Base-by-base conservation (phyloP, 805 yeast genomes). In the Ogataea trehalophila region DNA sequence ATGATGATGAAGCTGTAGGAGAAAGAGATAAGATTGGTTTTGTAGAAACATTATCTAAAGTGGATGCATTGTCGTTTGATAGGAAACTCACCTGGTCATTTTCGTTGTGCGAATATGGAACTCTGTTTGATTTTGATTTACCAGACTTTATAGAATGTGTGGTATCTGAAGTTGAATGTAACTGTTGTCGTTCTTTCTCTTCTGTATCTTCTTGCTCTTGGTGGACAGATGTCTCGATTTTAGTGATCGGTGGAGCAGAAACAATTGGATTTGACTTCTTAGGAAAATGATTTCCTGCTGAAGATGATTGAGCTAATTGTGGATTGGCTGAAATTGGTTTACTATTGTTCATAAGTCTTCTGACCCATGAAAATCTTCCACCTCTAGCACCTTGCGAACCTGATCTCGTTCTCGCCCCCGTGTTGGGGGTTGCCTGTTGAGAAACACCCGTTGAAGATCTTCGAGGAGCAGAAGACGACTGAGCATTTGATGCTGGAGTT, bases 1-100 rank as follows among this genome's bases (percentile, higher is more conserved):
- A 55, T 23, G 48, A 48, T 2, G 51, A 52, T 15, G 52, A 49
- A 17, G 51, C 57, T 17, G 52, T 66, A 1, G 77, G 71, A 4
- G 73, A 62, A 8, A 74, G 59, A 33, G 80, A 76, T 47, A 75
- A 68, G 34, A 77, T 62, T 1, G 81, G 81, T 33, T 63, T 69
- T 4, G 80, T 77, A 50, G 79, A 73, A 42, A 71, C 62, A 49
- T 75, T 75, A 39, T 60, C 65, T 15, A 56, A 33, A 1, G 61
- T 52, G 5, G 57, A 53, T 7, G 49, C 49, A 31, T 57, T 62
- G 2, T 50, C 51, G 31, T 45, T 51, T 41, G 56, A 54, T 29
- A 48, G 15, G 33, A 26, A 53, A 45, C 62, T 58, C 2, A 40
- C 17, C 26, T 50, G 49, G 33, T 56, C 61, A 6, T 44, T 22